Percentiles rank a stretch among this genome's conserved stretches.
These are phyloP conservation scores for Dendrocalamus latiflorus DNA, from an alignment of 202 grass and related monocot species.

Conservation along the genomic window DNA sequence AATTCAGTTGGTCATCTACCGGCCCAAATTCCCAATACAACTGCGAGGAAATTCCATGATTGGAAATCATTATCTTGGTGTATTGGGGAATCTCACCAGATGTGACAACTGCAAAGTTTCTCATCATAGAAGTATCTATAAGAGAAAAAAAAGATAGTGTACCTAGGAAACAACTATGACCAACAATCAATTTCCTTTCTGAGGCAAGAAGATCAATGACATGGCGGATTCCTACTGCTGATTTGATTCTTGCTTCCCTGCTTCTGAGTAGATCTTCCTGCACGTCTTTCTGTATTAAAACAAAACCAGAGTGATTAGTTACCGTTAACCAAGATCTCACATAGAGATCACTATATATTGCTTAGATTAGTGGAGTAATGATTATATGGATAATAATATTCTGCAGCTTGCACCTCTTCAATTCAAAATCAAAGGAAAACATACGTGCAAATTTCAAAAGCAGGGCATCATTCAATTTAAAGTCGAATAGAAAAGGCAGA, in stretches of 20 bases:
- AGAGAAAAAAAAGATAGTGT: conserved; percentile 2
- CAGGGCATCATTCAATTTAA: background rate
- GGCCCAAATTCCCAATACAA: background rate
- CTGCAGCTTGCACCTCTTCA: background rate
- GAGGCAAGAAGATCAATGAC: conserved; percentile 94
- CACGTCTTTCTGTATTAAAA: conserved; percentile 62
- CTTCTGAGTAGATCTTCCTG: conserved; percentile 54
- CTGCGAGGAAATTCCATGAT: background rate
- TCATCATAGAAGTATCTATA: background rate
- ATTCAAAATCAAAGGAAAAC: conserved; percentile 7
- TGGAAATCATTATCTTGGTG: background rate
- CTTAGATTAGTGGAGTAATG: background rate
- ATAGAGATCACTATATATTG: background rate
- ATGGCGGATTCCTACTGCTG: conserved; percentile 79
- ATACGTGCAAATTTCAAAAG: background rate
- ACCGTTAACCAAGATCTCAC: conserved; percentile 3
- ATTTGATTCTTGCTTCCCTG: conserved; percentile 51
- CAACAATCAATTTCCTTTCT: conserved; percentile 78
- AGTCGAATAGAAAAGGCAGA: conserved; percentile 2
- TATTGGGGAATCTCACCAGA: background rate
- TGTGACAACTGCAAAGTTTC: background rate
- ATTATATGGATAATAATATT: background rate
- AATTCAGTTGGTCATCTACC: background rate
- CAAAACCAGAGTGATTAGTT: conserved; percentile 4
- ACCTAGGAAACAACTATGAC: conserved; percentile 95